Conservation (phyloP, 164 flowering plant species). For the Liriodendron chinense region DNA sequence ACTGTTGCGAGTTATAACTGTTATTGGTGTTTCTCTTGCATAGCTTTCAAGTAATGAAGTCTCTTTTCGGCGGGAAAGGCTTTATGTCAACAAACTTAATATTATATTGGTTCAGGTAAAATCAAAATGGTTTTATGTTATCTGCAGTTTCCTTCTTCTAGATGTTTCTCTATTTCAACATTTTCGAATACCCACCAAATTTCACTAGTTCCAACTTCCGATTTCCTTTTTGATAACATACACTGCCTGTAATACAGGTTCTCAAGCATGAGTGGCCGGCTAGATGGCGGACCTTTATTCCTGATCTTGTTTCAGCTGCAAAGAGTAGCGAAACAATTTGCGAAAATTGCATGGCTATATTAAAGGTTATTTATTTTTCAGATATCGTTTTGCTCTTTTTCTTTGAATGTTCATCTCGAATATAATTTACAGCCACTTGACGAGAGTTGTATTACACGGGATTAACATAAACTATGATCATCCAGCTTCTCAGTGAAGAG, state of each 20-base stretch:
- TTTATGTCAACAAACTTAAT: constrained; percentile 93
- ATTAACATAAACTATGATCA: background rate
- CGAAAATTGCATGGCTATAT: constrained; percentile 97
- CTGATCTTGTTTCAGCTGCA: constrained; percentile 96
- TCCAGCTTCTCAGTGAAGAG: constrained; percentile 96
- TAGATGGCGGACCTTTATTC: constrained; percentile 89
- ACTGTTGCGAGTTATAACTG: background rate
- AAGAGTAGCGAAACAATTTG: constrained; percentile 97
- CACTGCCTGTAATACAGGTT: constrained; percentile 45
- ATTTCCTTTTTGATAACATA: background rate
- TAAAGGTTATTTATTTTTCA: constrained; percentile 49
- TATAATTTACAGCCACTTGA: background rate
- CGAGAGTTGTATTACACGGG: background rate
- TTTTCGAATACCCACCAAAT: background rate
- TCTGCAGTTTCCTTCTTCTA: background rate
- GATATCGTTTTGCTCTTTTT: background rate
- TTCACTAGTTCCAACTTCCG: background rate
- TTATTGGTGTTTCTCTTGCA: constrained; percentile 3
- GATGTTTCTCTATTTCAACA: background rate
- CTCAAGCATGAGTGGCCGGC: constrained; percentile 99
- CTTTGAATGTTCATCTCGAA: background rate
- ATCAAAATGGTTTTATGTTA: background rate
- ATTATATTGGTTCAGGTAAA: constrained; percentile 90
- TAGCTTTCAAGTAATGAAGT: constrained; percentile 91
- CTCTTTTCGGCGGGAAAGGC: constrained; percentile 83